Evolutionary conservation across 495 filamentous ascomycete species (phyloP), one percentile per base, ranked within the genome.

Genomic region (Podospora comata): DNA sequence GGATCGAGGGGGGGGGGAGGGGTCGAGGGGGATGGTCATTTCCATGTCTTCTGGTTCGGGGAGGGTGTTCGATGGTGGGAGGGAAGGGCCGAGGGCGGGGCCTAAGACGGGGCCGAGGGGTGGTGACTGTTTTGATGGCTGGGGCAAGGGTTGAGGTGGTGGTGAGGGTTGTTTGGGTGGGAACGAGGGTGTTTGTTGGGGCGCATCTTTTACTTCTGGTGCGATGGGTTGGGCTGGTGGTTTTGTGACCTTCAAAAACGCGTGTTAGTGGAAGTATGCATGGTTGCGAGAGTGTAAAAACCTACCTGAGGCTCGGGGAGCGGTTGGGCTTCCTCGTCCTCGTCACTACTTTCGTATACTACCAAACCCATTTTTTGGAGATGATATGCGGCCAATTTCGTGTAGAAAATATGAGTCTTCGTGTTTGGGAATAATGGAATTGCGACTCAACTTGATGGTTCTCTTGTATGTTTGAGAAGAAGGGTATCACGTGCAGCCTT

Each of bases 341-440:
- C 91, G 67, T 91, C 91, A 74, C 91, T 94, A 77, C 90, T 93
- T 30, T 85, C 88, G 76, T 95, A 95, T 60, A 79, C 82, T 11
- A 87, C 90, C 2, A 95, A 84, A 16, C 84, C 83, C 91, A 93
- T 93, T 0, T 5, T 67, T 23, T 23, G 1, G 60, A 11, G 9
- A 48, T 18, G 1, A 11, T 6, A 48, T 48, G 13, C 39, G 15
- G 6, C 4, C 53, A 58, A 20, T 19, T 19, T 27, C 34, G 2
- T 63, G 34, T n/a, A 18, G 28, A 34, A 1, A 58, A 15, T 11
- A 20, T 16, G 28, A 58, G 26, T 1, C 34, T 7, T 18, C 20
- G 11, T n/a, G 18, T 61, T 61, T 60, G 13, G 55, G 65, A 30
- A 32, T 44, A 19, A 18, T 30, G 26, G 57, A 26, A 61, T 44